Evolutionary conservation across 352 stramenopile genomes (phyloP), one percentile per base, ranked within the genome.

Genomic region (Saprolegnia parasitica): DNA sequence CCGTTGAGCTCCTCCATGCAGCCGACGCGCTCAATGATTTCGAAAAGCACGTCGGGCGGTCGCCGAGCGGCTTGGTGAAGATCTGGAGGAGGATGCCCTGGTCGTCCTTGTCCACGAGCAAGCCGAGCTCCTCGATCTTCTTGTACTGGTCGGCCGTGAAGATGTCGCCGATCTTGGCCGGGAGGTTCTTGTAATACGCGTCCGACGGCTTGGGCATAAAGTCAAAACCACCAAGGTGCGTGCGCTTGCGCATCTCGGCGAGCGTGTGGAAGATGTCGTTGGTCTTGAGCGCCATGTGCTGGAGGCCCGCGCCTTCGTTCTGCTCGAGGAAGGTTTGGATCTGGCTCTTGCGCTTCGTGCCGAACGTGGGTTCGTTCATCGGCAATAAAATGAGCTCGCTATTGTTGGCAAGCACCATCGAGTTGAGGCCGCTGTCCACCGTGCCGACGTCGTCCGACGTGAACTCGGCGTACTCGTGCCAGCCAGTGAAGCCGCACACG

Each of bases 241-340:
- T 90, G 60, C 86, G 76, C 76, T 88, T 84, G 58, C 80, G 81
- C 84, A 94, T 94, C 67, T 91, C 85, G 21, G 56, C n/a, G 63
- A 98, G 77, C 16, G 95, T 98, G 24, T 85, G 73, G 76, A 99
- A 98, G 70, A 99, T 98, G 77, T 99, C 94, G 75, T 95, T 76
- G 1, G 94, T 98, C 76, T 98, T 98, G 58, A 98, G 81, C n/a
- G 95, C 95, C 76, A 99, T 93, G 83, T 98, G 95, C 83, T 99
- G 96, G 46, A 99, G 78, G 35, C 96, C 96, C 5, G 91, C 66
- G 29, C 96, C 96, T 40, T 96, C 88, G 75, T 99, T 98, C 76
- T 98, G 91, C 79, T 97, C 91, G 10, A 99, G 68, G 75, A 96
- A 99, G 9, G 93, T 98, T 77, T 98, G 91, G 72, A 98, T 98